A percentile compares a stretch with the other conserved stretches of the same genome.
Conservation (phyloP, 495 filamentous ascomycete species). For the Elasticomyces elasticus region DNA sequence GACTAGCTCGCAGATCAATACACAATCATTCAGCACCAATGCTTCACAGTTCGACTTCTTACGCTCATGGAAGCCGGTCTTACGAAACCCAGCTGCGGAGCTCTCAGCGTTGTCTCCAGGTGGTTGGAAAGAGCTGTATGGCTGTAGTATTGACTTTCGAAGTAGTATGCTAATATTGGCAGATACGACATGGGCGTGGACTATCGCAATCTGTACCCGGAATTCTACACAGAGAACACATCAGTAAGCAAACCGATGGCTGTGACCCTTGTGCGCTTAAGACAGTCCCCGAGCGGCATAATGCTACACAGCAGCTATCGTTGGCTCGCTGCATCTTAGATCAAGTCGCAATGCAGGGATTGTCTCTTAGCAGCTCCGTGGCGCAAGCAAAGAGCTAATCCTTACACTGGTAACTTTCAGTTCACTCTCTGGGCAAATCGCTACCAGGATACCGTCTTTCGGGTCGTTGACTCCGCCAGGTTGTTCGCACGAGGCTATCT, state of each 20-base stretch:
- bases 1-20: neutral
- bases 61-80: constrained; percentile 39
- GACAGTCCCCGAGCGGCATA: too few species aligned
- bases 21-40: neutral
- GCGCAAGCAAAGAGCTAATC: too few species aligned
- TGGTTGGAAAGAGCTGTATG: constrained; percentile 44
- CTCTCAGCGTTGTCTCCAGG: constrained; percentile 43
- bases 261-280: too few species aligned
- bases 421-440: constrained; percentile 51
- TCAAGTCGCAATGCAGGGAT: too few species aligned
- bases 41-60: constrained; percentile 8
- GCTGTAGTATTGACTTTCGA: neutral
- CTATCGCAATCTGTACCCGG: constrained; percentile 36
- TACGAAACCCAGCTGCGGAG: constrained; percentile 39
- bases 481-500: constrained; percentile 47
- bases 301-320: too few species aligned
- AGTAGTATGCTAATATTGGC: neutral
- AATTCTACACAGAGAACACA: constrained; percentile 47
- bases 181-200: constrained; percentile 32
- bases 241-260: too few species aligned
- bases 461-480: constrained; percentile 43
- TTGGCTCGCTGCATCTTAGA: too few species aligned
- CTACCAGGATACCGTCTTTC: constrained; percentile 32
- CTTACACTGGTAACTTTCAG: too few species aligned
- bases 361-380: too few species aligned